A percentile compares a stretch with the other conserved stretches of the same genome.
phyloP scores from a whole-genome alignment of 495 filamentous ascomycete species.

The Gamarada debralockiae region DNA sequence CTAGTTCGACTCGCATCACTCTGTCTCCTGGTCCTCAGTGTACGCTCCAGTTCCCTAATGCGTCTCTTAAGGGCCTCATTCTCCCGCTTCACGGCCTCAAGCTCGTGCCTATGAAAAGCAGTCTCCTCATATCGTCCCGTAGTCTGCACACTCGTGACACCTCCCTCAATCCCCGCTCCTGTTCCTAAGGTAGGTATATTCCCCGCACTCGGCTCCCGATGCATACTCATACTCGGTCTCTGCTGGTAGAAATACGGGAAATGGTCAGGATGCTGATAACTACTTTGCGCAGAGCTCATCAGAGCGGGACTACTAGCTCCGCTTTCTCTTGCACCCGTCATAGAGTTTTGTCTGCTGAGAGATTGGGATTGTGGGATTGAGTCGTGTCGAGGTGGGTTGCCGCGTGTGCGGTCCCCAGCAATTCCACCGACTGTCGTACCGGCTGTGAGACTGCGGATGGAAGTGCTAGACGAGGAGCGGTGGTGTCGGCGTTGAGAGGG shows the following conservation, averaged over 20 bases:
- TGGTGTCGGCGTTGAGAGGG: slow-evolving; percentile 58
- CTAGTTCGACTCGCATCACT: slow-evolving; percentile 36
- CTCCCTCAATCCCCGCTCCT: slow-evolving; percentile 1
- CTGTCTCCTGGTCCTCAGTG: slow-evolving; percentile 39
- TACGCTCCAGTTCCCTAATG: slow-evolving; percentile 68
- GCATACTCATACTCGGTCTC: slow-evolving; percentile 12
- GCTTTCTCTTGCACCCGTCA: slow-evolving; percentile 15
- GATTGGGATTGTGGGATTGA: slow-evolving; percentile 24
- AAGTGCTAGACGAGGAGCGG: slow-evolving; percentile 61
- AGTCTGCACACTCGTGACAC: slow-evolving; percentile 34
- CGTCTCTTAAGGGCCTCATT: slow-evolving; percentile 73
- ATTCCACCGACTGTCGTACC: slow-evolving; percentile 33
- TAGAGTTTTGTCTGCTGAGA: slow-evolving; percentile 28
- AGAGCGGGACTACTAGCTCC: slow-evolving; percentile 19
- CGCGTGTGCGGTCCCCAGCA: slow-evolving; percentile 29
- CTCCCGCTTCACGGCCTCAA: slow-evolving; percentile 72
- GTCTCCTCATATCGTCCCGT: slow-evolving; percentile 69
- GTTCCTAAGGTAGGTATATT: slow-evolving; percentile 5
- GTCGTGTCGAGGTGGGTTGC: slow-evolving; percentile 18
- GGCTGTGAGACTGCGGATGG: slow-evolving; percentile 47
- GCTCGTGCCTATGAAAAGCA: slow-evolving; percentile 60
- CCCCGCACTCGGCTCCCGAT: slow-evolving; percentile 18
- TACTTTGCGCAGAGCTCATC: slow-evolving; percentile 8
- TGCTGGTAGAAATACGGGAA: slow-evolving; percentile 22
- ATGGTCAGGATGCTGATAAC: slow-evolving; percentile 22